phyloP scores from a whole-genome alignment of 2,329 filamentous ascomycete species.

The Colletotrichum sp. region DNA sequence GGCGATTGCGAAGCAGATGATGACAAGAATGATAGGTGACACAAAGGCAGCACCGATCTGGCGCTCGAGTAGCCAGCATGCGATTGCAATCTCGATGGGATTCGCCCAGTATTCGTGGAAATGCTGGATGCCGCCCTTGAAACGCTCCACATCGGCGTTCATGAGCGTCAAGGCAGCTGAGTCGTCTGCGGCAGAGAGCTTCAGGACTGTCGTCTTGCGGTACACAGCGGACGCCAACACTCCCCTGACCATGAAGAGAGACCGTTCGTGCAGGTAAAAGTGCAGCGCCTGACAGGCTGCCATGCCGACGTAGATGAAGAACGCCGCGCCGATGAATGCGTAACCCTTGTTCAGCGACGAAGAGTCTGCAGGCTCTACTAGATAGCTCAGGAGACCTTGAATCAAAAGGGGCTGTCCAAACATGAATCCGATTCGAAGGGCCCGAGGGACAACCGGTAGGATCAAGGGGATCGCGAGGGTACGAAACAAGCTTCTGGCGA shows the following conservation, averaged over 20 bases:
- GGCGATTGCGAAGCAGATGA: neutral
- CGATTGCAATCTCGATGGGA: conserved; percentile 46
- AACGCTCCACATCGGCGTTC: conserved; percentile 51
- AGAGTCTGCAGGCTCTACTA: conserved; percentile 25
- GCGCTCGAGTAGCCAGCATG: conserved; percentile 50
- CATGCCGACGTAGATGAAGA: conserved; percentile 45
- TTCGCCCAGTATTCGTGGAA: conserved; percentile 48
- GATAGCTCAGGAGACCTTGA: conserved; percentile 30
- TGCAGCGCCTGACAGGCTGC: conserved; percentile 44
- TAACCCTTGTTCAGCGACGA: conserved; percentile 35
- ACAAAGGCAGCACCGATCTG: conserved; percentile 27
- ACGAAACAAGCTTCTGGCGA: conserved; percentile 30
- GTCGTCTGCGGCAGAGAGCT: conserved; percentile 37
- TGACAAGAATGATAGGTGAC: neutral
- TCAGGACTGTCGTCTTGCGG: conserved; percentile 34
- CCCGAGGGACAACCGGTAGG: conserved; percentile 37
- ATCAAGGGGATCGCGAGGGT: conserved; percentile 36
- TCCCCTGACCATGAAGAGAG: conserved; percentile 34
- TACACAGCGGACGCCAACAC: conserved; percentile 38
- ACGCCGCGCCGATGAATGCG: conserved; percentile 45
- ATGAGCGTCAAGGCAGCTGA: conserved; percentile 50
- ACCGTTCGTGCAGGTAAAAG: conserved; percentile 41
- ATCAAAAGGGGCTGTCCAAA: conserved; percentile 48
- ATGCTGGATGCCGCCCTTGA: conserved; percentile 34
- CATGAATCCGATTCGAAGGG: conserved; percentile 33